Conservation (phyloP, 768 basidiomycete genomes). For the Leccinum aurantiacum region DNA sequence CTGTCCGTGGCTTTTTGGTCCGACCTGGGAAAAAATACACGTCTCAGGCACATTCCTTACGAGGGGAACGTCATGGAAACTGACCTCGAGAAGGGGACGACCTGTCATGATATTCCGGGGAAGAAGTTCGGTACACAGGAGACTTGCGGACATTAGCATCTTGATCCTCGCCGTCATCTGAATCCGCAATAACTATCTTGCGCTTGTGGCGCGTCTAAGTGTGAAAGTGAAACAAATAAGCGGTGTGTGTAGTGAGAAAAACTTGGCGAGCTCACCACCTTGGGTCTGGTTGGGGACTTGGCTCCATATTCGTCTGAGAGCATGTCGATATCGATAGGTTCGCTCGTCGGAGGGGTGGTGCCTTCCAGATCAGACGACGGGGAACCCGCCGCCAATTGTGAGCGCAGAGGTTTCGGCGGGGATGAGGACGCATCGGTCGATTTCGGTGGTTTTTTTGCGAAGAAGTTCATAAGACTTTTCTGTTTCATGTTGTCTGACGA, state of each 20-base stretch:
- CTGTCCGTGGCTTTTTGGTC: constrained; percentile 62
- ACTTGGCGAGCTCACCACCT: constrained; percentile 32
- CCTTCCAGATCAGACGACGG: constrained; percentile 49
- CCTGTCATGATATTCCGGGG: constrained; percentile 27
- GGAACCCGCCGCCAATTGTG: constrained; percentile 41
- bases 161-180: constrained; percentile 57
- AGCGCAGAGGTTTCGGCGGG: constrained; percentile 35
- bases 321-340: constrained; percentile 77
- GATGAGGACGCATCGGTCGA: constrained; percentile 33
- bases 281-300: constrained; percentile 35
- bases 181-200: constrained; percentile 67
- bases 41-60: constrained; percentile 2
- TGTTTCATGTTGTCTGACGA: constrained; percentile 54
- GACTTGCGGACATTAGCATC: constrained; percentile 6
- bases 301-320: constrained; percentile 46
- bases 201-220: constrained; percentile 53
- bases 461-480: constrained; percentile 73
- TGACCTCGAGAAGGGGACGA: constrained; percentile 31
- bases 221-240: constrained; percentile 1
- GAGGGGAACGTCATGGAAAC: background rate
- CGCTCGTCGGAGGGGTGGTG: constrained; percentile 70
- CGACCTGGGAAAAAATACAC: constrained; percentile 36
- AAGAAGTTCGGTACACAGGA: constrained; percentile 28
- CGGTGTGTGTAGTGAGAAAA: background rate
- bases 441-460: constrained; percentile 38